Evolutionary conservation across 169 alveolate species (phyloP), one percentile per base, ranked within the genome.

Genomic region (Sarcocystis neurona): DNA sequence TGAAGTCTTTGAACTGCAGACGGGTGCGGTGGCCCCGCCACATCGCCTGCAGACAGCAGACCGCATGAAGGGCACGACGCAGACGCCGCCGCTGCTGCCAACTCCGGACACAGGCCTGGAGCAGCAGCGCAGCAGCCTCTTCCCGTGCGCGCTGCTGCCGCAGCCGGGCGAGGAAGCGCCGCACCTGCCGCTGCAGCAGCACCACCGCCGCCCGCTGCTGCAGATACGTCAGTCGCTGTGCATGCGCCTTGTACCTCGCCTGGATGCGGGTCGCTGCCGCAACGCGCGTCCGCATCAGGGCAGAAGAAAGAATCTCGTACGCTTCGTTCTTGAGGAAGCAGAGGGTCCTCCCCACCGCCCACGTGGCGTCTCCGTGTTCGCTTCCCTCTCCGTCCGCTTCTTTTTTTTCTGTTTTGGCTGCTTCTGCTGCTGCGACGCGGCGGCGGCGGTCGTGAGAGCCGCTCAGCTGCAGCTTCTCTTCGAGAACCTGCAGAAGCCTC

Each of bases 191-290:
- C 90, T 85, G 90, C 56, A 85, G 41, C 30, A 43, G 46, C 23
- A 46, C 46, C 30, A n/a, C 60, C 43, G 50, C 39, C 56, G 10
- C 20, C 56, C 58, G 56, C 37, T 39, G 41, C 53, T 10, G 44
- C 46, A 44, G 30, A 63, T 37, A 70, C 27, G 34, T 41, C 56
- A 20, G 56, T 50, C 74, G 18, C 56, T 46, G 85, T 47, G 12
- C 50, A 43, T 48, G 37, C 66, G 87, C 91, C 75, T 91, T 80
- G 91, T 88, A 93, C 41, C 87, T 8, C n/a, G 94, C 93, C 70
- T 93, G 94, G 8, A 93, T 90, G 68, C 32, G 53, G 30, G 92
- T 87, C 46, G 95, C 89, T 23, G 93, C 93, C 47, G 75, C 90
- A 27, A 79, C 88, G 10, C 93, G 85, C 68, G 82, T 82, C 30